These are phyloP conservation scores for Plasmopara muralis DNA, from an alignment of 352 stramenopile genomes.

Conservation along the genomic window DNA sequence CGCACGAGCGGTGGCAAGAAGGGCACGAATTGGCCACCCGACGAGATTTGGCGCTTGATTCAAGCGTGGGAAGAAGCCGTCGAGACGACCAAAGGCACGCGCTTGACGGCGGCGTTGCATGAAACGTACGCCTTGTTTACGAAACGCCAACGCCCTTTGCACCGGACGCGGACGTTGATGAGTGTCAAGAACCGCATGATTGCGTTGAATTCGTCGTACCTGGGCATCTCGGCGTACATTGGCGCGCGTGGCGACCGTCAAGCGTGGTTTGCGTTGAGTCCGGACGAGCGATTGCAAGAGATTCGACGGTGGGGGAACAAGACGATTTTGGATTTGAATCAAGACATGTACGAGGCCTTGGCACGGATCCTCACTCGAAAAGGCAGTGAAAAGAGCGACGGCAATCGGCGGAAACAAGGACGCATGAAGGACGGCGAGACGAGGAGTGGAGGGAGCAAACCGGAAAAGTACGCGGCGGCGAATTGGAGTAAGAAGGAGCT, in stretches of 20 bases:
- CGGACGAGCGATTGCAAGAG: slow-evolving; percentile 18
- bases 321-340: slow-evolving; percentile 26
- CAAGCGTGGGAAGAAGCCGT: slow-evolving; percentile 26
- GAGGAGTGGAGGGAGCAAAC: slow-evolving; percentile 14
- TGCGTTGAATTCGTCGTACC: slow-evolving; percentile 28
- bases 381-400: slow-evolving; percentile 7
- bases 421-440: slow-evolving; percentile 9
- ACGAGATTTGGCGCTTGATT: slow-evolving; percentile 28
- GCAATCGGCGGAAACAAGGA: slow-evolving; percentile 7
- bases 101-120: slow-evolving; percentile 17
- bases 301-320: slow-evolving; percentile 29
- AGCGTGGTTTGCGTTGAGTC: slow-evolving; percentile 26
- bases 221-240: slow-evolving; percentile 24
- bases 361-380: slow-evolving; percentile 19
- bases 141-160: slow-evolving; percentile 15
- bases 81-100: slow-evolving; percentile 8
- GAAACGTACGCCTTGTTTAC: slow-evolving; percentile 23
- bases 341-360: slow-evolving; percentile 26
- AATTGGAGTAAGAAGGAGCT: slow-evolving; percentile 34
- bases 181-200: slow-evolving; percentile 42
- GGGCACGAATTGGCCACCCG: slow-evolving; percentile 24
- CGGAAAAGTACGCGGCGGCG: slow-evolving; percentile 20
- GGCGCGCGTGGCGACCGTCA: slow-evolving; percentile 12
- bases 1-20: slow-evolving; percentile 13
- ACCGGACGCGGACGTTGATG: slow-evolving; percentile 19